These are phyloP conservation scores for Aspergillus terreus DNA, from an alignment of 2,329 filamentous ascomycete genomes.

Conservation along the genomic window DNA sequence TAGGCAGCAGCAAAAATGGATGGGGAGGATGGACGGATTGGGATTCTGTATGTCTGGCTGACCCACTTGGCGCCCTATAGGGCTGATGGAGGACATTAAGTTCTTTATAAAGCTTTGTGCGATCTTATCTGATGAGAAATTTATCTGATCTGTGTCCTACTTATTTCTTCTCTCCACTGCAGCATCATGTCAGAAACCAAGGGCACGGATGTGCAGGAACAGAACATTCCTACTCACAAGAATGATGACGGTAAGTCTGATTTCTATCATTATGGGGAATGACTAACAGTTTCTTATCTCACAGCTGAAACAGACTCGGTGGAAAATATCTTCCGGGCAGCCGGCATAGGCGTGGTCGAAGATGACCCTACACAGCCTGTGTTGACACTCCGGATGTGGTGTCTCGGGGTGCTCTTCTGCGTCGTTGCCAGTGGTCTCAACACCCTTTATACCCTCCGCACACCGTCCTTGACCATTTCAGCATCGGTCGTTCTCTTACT, in stretches of 20 bases:
- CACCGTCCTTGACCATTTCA: constrained; percentile 24
- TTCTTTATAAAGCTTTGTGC: background rate
- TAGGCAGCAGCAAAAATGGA: too few species aligned
- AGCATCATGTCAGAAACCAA: background rate
- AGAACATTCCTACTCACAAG: background rate
- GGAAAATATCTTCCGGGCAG: constrained; percentile 19
- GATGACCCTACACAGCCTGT: constrained; percentile 43
- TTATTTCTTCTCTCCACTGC: background rate
- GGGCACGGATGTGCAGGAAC: background rate
- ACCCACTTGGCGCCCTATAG: too few species aligned
- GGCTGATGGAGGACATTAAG: too few species aligned
- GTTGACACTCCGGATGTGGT: constrained; percentile 17
- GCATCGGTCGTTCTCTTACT: constrained; percentile 17
- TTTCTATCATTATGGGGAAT: background rate
- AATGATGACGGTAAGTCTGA: background rate
- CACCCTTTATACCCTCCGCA: constrained; percentile 17
- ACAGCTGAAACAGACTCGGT: background rate
- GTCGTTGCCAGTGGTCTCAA: constrained; percentile 15
- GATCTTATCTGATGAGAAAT: constrained; percentile 22
- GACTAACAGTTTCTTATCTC: background rate
- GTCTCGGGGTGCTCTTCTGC: constrained; percentile 12
- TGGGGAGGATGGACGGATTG: too few species aligned
- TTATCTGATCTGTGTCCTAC: constrained; percentile 17
- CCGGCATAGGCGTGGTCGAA: constrained; percentile 50
- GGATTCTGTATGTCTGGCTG: too few species aligned